phyloP scores from a whole-genome alignment of 495 filamentous ascomycete genomes.

The Penicillium robsamsonii region DNA sequence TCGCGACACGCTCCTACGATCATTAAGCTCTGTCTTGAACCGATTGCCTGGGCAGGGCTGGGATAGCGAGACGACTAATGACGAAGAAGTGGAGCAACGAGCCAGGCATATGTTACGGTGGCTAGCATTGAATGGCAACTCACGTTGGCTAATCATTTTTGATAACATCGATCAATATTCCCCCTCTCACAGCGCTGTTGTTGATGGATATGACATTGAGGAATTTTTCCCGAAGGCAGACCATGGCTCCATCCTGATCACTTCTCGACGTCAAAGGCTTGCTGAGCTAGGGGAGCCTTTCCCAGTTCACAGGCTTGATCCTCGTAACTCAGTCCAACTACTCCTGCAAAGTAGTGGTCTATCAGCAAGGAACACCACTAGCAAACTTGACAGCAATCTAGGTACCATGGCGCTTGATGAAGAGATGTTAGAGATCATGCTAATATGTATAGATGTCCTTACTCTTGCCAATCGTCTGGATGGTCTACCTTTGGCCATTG shows the following conservation, averaged over 20 bases:
- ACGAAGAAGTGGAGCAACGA: slow-evolving; percentile 18
- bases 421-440: slow-evolving; percentile 11
- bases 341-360: slow-evolving; percentile 22
- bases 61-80: slow-evolving; percentile 15
- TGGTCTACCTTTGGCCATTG: slow-evolving; percentile 44
- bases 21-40: slow-evolving; percentile 22
- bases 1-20: slow-evolving; percentile 20
- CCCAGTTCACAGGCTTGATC: slow-evolving; percentile 23
- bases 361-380: not conserved
- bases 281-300: slow-evolving; percentile 29
- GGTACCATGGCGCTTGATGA: slow-evolving; percentile 2
- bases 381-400: slow-evolving; percentile 9
- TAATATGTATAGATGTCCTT: slow-evolving; percentile 24
- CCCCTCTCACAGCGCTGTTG: slow-evolving; percentile 13
- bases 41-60: no score
- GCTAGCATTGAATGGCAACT: slow-evolving; percentile 30
- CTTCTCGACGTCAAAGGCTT: slow-evolving; percentile 34
- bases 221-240: slow-evolving; percentile 35
- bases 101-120: slow-evolving; percentile 24
- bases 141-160: slow-evolving; percentile 40
- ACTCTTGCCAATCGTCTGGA: slow-evolving; percentile 30
- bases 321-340: slow-evolving; percentile 20
- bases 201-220: slow-evolving; percentile 31
- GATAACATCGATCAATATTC: slow-evolving; percentile 44
- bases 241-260: slow-evolving; percentile 44